phyloP scores from a whole-genome alignment of 352 stramenopile species.

The Pythium myriotylum region DNA sequence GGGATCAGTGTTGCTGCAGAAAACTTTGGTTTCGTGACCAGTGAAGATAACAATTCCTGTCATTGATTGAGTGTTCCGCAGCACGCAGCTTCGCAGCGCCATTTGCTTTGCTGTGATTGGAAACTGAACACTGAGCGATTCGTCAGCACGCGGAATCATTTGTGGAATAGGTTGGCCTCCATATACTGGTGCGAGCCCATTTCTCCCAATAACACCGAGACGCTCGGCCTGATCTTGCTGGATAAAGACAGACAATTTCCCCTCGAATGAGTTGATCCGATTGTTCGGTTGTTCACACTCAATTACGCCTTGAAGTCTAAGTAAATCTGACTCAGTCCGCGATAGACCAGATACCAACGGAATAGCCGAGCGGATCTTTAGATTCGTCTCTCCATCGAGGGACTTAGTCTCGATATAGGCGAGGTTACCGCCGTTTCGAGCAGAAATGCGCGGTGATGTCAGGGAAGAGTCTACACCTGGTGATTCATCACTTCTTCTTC shows the following conservation, averaged over 20 bases:
- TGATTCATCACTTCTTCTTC: not conserved
- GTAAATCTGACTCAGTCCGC: conserved; percentile 28
- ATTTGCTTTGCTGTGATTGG: conserved; percentile 88
- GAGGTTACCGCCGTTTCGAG: conserved; percentile 35
- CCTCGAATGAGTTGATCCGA: conserved; percentile 84
- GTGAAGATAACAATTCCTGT: conserved; percentile 91
- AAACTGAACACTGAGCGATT: conserved; percentile 40
- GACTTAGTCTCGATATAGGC: conserved; percentile 89
- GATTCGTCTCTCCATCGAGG: conserved; percentile 82
- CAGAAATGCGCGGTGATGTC: conserved; percentile 10
- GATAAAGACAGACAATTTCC: conserved; percentile 57
- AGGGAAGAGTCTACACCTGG: not conserved
- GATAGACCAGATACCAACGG: conserved; percentile 48
- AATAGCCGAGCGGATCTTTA: conserved; percentile 82
- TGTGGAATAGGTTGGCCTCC: conserved; percentile 26
- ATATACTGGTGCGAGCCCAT: not conserved
- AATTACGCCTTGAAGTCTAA: conserved; percentile 56
- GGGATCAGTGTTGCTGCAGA: conserved; percentile 79
- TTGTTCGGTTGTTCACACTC: conserved; percentile 84
- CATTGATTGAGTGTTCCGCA: conserved; percentile 86
- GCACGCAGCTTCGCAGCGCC: conserved; percentile 85
- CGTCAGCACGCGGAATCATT: conserved; percentile 38
- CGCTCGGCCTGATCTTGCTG: conserved; percentile 34
- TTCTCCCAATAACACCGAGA: conserved; percentile 33
- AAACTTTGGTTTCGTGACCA: conserved; percentile 83